These are phyloP conservation scores for Daedaleopsis sinensis DNA, from an alignment of 768 basidiomycete genomes.

Conservation along the genomic window DNA sequence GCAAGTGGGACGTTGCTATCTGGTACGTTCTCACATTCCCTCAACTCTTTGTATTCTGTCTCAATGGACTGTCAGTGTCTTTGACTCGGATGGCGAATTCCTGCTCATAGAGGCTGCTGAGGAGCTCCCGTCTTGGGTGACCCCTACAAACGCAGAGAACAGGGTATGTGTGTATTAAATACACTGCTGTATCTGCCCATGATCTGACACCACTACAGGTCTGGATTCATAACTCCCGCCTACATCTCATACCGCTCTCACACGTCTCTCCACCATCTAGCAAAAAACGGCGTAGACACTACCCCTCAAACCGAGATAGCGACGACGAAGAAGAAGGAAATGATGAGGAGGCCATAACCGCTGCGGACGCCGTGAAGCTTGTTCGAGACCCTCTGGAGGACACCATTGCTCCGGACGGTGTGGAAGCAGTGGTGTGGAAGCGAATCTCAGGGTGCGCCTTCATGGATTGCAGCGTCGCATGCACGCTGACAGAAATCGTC, in stretches of 20 bases:
- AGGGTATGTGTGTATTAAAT: slow-evolving; percentile 63
- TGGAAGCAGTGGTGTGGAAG: slow-evolving; percentile 71
- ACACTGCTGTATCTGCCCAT: not conserved
- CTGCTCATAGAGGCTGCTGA: slow-evolving; percentile 96
- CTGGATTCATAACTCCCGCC: slow-evolving; percentile 82
- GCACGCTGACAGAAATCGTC: not conserved
- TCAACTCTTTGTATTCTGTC: not conserved
- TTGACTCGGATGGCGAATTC: slow-evolving; percentile 95
- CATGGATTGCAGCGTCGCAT: not conserved
- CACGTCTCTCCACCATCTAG: slow-evolving; percentile 69
- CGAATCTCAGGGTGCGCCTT: slow-evolving; percentile 61
- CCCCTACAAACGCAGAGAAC: slow-evolving; percentile 89
- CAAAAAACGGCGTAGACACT: slow-evolving; percentile 49
- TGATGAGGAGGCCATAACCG: slow-evolving; percentile 53
- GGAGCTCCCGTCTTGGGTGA: slow-evolving; percentile 85
- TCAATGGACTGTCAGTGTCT: slow-evolving; percentile 46
- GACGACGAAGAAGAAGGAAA: slow-evolving; percentile 54
- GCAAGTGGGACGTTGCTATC: slow-evolving; percentile 78
- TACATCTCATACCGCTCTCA: slow-evolving; percentile 86
- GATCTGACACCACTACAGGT: slow-evolving; percentile 55
- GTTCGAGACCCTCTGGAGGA: slow-evolving; percentile 55
- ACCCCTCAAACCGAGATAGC: slow-evolving; percentile 46
- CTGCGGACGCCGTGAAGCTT: slow-evolving; percentile 63
- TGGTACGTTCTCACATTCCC: slow-evolving; percentile 52
- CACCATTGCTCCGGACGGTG: slow-evolving; percentile 60